phyloP scores from a whole-genome alignment of 768 basidiomycete species.

The Tricholoma furcatifolium region DNA sequence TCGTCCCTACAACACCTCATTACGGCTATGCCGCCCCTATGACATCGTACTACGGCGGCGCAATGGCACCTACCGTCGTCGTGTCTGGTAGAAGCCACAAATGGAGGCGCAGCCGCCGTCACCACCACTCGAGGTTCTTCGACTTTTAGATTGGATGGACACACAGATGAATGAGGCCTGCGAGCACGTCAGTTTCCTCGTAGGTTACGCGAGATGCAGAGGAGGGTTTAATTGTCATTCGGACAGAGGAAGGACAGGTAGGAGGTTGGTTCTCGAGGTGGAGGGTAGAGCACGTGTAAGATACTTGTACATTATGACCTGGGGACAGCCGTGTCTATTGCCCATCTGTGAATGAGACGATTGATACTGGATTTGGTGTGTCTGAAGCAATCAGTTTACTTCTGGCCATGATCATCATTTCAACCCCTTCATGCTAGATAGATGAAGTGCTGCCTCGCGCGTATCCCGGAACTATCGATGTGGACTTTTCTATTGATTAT shows the following conservation, averaged over 20 bases:
- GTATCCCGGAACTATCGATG: too few relatives aligned
- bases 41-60: constrained; percentile 15
- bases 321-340: constrained; percentile 18
- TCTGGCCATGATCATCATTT: too few relatives aligned
- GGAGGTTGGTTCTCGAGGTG: background rate
- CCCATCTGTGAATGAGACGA: constrained; percentile 17
- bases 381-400: background rate
- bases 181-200: background rate
- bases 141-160: constrained; percentile 11
- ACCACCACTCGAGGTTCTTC: constrained; percentile 12
- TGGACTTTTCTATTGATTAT: too few relatives aligned
- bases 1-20: constrained; percentile 10
- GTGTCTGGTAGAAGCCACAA: constrained; percentile 9
- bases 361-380: constrained; percentile 7
- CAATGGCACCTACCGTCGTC: constrained; percentile 12
- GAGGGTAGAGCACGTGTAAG: constrained; percentile 10
- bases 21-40: constrained; percentile 10
- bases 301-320: constrained; percentile 16
- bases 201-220: background rate
- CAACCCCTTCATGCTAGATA: too few relatives aligned
- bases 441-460: too few relatives aligned
- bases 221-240: background rate
- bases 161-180: background rate
- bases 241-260: background rate
- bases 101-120: constrained; percentile 13